Evolutionary conservation across 805 yeast species (phyloP), one percentile per base, ranked within the genome.

Genomic region (Myxozyma geophila): DNA sequence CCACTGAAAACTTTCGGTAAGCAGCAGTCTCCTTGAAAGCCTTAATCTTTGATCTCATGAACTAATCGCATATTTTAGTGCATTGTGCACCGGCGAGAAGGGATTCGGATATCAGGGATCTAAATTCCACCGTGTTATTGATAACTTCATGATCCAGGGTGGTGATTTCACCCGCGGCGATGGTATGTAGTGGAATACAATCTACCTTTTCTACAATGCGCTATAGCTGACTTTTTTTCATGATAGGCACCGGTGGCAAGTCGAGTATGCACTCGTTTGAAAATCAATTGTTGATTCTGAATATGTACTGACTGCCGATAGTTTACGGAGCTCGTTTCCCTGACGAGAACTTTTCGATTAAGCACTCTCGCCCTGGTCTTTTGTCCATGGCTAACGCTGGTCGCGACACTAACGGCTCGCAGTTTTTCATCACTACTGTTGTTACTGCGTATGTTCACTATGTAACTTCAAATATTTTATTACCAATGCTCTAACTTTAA

Each of bases 401-500:
- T 67, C 75, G 80, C 67, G 84, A 79, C 72, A 79, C 82, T 66
- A 92, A 92, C 75, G 97, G 97, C 17, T 90, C 97, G 43, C 98
- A 92, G 78, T 92, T 92, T 75, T 92, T 92, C 83, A 89, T 95
- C 79, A 92, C 97, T 73, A 92, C 98, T 35, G 97, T 89, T 23
- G 82, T 84, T 36, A 90, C 97, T 58, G 79, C 88, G 61, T 58
- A 43, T n/a, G 62, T 53, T 23, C 5, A 36, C 23, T 19, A 35
- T 17, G 10, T 13, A 7, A 3, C 36, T 21, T n/a, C 21, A 2
- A 2, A 19, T 6, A 35, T 9, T 19, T 15, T n/a, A 10, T 35
- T 12, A 21, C 13, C 17, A 15, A 35, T 28, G 3, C 9, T 6
- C 13, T 50, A 47, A 43, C 46, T 54, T 9, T 7, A 17, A 23